A percentile compares a stretch with the other conserved stretches of the same genome.
Evolutionary conservation across 192 early-diverging fungal species (phyloP).

Genomic region (Phycomyces nitens): DNA sequence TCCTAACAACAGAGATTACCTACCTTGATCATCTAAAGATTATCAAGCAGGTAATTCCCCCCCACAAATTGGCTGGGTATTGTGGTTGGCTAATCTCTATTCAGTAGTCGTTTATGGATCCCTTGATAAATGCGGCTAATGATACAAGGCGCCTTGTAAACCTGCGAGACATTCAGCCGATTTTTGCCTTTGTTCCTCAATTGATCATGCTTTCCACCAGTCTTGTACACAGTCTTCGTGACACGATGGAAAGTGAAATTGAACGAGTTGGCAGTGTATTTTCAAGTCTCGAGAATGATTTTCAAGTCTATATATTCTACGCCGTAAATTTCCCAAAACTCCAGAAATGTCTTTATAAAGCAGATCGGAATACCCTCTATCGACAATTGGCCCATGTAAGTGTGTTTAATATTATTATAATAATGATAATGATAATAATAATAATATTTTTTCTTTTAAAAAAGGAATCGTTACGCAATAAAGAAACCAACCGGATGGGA

Average conservation of each 20-base stretch:
- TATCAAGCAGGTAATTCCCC: slow-evolving; percentile 42
- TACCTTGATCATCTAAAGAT: slow-evolving; percentile 46
- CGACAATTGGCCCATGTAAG: slow-evolving; percentile 34
- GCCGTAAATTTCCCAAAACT: slow-evolving; percentile 34
- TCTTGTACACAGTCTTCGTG: slow-evolving; percentile 19
- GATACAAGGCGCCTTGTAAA: slow-evolving; percentile 30
- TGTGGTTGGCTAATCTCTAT: neutral
- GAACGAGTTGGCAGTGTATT: slow-evolving; percentile 32
- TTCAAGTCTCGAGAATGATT: slow-evolving; percentile 26
- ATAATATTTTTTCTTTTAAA: no score
- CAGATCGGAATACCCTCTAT: slow-evolving; percentile 29
- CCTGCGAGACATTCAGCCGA: slow-evolving; percentile 29
- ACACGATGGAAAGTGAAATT: slow-evolving; percentile 8
- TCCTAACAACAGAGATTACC: slow-evolving; percentile 47
- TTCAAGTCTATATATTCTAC: slow-evolving; percentile 37
- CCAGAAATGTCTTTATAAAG: slow-evolving; percentile 24
- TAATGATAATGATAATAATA: no score
- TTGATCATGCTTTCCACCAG: slow-evolving; percentile 32
- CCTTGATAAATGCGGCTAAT: slow-evolving; percentile 28
- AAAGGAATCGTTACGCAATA: slow-evolving; percentile 40
- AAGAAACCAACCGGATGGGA: slow-evolving; percentile 56
- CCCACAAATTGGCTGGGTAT: neutral
- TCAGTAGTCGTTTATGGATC: slow-evolving; percentile 40
- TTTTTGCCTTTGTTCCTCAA: slow-evolving; percentile 38
- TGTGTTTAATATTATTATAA: no score